Percentiles rank a stretch among this genome's conserved stretches.
Conservation (phyloP, 805 yeast species). For the Candida sakaeoensis region DNA sequence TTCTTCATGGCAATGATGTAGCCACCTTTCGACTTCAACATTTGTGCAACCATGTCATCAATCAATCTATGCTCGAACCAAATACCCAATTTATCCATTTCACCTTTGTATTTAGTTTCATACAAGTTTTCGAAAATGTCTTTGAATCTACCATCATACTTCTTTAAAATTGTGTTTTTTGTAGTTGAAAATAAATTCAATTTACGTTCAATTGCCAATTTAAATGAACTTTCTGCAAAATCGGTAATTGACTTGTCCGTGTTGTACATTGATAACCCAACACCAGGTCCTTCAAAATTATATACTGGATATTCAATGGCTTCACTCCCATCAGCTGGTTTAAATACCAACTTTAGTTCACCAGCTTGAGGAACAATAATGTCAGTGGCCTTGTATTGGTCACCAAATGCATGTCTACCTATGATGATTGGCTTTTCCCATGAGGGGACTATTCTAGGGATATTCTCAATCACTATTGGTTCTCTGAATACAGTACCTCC, state of each 20-base stretch:
- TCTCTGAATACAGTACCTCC: slow-evolving; percentile 98
- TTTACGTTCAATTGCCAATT: slow-evolving; percentile 74
- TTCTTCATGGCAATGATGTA: slow-evolving; percentile 94
- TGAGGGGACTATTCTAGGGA: slow-evolving; percentile 84
- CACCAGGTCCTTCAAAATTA: slow-evolving; percentile 69
- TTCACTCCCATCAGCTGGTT: slow-evolving; percentile 62
- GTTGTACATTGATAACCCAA: slow-evolving; percentile 92
- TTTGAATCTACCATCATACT: slow-evolving; percentile 93
- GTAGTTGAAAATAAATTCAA: slow-evolving; percentile 84
- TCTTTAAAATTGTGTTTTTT: slow-evolving; percentile 90
- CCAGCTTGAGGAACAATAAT: slow-evolving; percentile 78
- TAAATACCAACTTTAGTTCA: slow-evolving; percentile 69
- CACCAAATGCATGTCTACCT: slow-evolving; percentile 97
- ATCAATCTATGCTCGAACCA: slow-evolving; percentile 97
- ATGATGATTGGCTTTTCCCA: slow-evolving; percentile 96
- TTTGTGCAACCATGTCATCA: slow-evolving; percentile 99
- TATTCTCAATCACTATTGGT: slow-evolving; percentile 85
- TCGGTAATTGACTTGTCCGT: slow-evolving; percentile 87
- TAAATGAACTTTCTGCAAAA: slow-evolving; percentile 91
- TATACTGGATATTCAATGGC: slow-evolving; percentile 57
- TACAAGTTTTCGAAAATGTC: slow-evolving; percentile 85
- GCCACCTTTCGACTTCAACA: slow-evolving; percentile 95
- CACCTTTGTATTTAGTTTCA: slow-evolving; percentile 59
- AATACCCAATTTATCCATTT: slow-evolving; percentile 77
- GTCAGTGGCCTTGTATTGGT: slow-evolving; percentile 93